phyloP scores from a whole-genome alignment of 2,329 filamentous ascomycete species.

The Hymenoscyphus repandus region DNA sequence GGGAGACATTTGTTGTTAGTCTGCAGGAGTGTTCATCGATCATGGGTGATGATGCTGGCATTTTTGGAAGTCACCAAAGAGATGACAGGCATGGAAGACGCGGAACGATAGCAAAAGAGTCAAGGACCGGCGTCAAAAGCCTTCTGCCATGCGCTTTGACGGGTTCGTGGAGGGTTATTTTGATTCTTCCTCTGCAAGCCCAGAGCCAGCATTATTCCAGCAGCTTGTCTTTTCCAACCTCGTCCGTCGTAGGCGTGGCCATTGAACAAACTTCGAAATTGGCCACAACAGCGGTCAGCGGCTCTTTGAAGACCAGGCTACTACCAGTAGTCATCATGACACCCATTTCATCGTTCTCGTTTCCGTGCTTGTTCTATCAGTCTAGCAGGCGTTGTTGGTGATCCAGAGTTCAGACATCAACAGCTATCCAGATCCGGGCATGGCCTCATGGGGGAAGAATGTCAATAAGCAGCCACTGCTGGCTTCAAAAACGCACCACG shows the following conservation, averaged over 20 bases:
- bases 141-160: neutral
- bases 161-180: neutral
- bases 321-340: neutral
- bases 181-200: neutral
- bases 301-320: neutral
- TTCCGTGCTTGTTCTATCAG: neutral
- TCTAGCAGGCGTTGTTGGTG: neutral
- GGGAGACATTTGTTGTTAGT: neutral
- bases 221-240: neutral
- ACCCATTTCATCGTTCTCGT: neutral
- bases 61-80: neutral
- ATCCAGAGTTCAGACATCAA: neutral
- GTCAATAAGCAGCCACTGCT: neutral
- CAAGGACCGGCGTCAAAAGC: too few relatives aligned
- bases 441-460: neutral
- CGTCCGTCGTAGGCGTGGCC: neutral
- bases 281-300: constrained; percentile 1
- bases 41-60: neutral
- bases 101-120: constrained; percentile 2
- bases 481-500: neutral
- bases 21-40: neutral
- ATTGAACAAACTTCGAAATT: neutral
- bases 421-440: neutral
- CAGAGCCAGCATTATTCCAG: neutral
- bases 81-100: neutral